Evolutionary conservation across 2,329 filamentous ascomycete genomes (phyloP).

Genomic region (Beauveria scarabaeidicola): DNA sequence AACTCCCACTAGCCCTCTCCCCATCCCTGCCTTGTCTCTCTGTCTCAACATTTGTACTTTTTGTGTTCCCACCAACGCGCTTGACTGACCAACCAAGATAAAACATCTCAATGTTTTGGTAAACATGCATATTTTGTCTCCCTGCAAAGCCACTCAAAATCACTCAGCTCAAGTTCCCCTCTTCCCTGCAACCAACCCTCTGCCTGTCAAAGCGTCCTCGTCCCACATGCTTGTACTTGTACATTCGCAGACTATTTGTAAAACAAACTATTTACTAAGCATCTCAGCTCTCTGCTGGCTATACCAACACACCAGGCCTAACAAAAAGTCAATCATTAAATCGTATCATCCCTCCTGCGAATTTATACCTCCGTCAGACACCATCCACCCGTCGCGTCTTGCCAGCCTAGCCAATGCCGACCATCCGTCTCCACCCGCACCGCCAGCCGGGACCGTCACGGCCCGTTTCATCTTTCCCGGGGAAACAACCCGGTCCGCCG

Average conservation of each 20-base stretch:
- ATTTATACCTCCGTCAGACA: too few species aligned
- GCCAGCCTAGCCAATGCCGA: neutral
- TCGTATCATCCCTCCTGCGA: neutral
- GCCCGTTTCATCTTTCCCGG: constrained; percentile 18
- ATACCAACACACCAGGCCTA: too few species aligned
- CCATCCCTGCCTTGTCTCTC: neutral
- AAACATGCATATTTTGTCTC: too few species aligned
- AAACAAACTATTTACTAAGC: neutral
- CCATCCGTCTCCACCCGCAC: constrained; percentile 4
- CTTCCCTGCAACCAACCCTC: neutral
- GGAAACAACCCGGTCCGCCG: constrained; percentile 17
- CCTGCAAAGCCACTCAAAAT: too few species aligned
- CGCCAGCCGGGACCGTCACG: constrained; percentile 16
- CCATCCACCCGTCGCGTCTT: neutral
- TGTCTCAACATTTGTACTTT: too few species aligned
- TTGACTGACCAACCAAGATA: too few species aligned
- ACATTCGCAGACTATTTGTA: neutral
- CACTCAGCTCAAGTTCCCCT: neutral
- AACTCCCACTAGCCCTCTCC: too few species aligned
- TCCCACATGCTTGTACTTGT: neutral
- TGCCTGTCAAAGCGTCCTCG: neutral
- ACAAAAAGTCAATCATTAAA: too few species aligned
- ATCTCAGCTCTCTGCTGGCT: too few species aligned
- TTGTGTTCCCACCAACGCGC: too few species aligned
- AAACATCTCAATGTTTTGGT: too few species aligned